These are phyloP conservation scores for Flammula alnicola DNA, from an alignment of 1,284 basidiomycete genomes.

Conservation along the genomic window DNA sequence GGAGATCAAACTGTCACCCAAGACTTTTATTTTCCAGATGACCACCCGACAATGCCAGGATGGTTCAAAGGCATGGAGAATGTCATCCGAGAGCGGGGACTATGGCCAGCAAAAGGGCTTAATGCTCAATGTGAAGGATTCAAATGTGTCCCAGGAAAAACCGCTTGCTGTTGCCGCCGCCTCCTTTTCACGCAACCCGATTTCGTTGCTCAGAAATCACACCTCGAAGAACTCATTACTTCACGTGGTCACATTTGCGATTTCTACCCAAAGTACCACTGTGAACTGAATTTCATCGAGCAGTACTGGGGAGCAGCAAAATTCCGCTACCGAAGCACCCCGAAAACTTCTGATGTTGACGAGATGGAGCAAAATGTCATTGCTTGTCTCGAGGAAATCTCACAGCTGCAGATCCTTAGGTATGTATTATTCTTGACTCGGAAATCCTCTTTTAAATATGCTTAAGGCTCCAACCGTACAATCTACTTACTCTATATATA, in stretches of 20 bases:
- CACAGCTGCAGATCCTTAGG: conserved; percentile 22
- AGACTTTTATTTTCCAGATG: conserved; percentile 32
- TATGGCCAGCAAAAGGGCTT: conserved; percentile 34
- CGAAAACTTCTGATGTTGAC: conserved; percentile 19
- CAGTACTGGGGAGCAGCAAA: conserved; percentile 33
- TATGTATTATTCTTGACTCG: too few relatives aligned
- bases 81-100: conserved; percentile 34
- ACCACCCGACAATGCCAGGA: conserved; percentile 34
- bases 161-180: conserved; percentile 23
- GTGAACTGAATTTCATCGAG: conserved; percentile 35
- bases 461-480: too few relatives aligned
- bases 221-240: conserved; percentile 27
- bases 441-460: too few relatives aligned
- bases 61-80: conserved; percentile 40
- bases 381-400: conserved; percentile 21
- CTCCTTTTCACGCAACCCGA: background rate
- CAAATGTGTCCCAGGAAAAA: conserved; percentile 21
- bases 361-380: conserved; percentile 27
- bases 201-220: conserved; percentile 28
- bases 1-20: conserved; percentile 21
- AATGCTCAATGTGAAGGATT: conserved; percentile 26
- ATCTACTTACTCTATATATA: too few relatives aligned
- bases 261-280: conserved; percentile 33
- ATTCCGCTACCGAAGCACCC: conserved; percentile 19
- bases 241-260: conserved; percentile 20